Base-by-base conservation (phyloP, 768 basidiomycete genomes). In the Trametes meyenii region DNA sequence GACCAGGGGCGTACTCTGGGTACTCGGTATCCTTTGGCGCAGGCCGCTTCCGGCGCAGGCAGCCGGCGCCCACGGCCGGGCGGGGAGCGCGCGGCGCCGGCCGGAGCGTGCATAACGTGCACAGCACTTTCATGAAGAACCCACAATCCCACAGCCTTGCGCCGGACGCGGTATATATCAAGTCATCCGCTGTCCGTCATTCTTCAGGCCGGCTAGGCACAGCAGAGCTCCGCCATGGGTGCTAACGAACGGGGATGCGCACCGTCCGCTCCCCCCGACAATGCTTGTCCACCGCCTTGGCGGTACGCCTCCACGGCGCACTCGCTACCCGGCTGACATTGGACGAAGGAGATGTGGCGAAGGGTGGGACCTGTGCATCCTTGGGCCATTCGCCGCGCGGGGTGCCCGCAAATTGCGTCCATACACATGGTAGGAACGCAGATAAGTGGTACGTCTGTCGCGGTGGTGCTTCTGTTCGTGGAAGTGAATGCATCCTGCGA, bases 121-220 rank as follows among this genome's bases (percentile, higher is more conserved):
- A 58, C 57, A 58, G 57, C 57, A 58, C 50, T 36, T 26, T 58
- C 57, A 58, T 38, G 40, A 40, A 44, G 39, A 29, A 50, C 36
- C 19, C 40, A 24, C 14, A 21, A 10, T 58, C 57, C 48, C 57
- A 58, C 57, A 58, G 57, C 57, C 57, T 16, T 51, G 19, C 57
- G 57, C 51, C 57, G 40, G 50, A 50, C 36, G 4, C 26, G 57
- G 55, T 50, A 58, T 58, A 49, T 58, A 58, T 58, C 57, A 58
- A 42, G 49, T 50, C 57, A 50, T 49, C 43, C 40, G 13, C 23
- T 50, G 49, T 44, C 57, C 43, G 42, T 49, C 57, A 42, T 21
- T 24, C 21, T 57, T 10, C 48, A 58, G 39, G 36, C 35, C 48
- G 19, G 49, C 23, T 39, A 39, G 24, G 48, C 44, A 49, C 45